Base-by-base conservation (phyloP, 1,139 yeast species). In the Kurtzmaniella quercitrusa region DNA sequence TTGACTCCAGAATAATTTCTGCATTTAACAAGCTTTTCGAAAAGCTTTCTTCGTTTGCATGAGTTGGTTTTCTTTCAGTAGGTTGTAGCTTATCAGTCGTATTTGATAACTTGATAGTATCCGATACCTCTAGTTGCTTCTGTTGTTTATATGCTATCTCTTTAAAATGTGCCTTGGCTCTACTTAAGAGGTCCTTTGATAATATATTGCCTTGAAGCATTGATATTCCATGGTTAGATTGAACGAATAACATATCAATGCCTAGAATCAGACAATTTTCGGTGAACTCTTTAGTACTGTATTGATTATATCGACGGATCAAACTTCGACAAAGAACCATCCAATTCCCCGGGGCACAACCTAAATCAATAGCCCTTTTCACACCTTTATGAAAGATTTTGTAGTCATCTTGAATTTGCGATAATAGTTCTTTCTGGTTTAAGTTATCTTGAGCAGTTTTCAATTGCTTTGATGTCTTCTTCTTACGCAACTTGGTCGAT, bases 291-390 rank as follows among this genome's bases (percentile, higher is more conserved):
- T 78, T 80, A 5, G 78, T 77, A 0, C 54, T 58, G 2, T 68
- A 33, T 2, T 46, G 50, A 48, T 70, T 70, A 2, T 63, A 42
- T 32, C 54, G 52, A 35, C 63, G 56, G 45, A 72, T 50, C 26
- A 61, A 52, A 28, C 57, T 47, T 37, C 60, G 57, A 6, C 95
- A 84, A 26, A 86, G 94, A 51, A 83, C 88, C 11, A 91, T 76
- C 98, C 98, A 93, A 30, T 95, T 91, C 0, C 98, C 98, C 0
- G 98, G 98, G 0, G 95, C 95, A 59, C 76, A 93, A 1, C 98
- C 98, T 19, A 71, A 49, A 47, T 72, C 76, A 4, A 72, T 33
- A 3, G 69, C 66, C 40, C 57, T 61, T 5, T 55, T 55, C 3
- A 68, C 66, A 1, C 43, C 39, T 7, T 45, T 21, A 44, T 60